These are phyloP conservation scores for Tylopilus plumbeoviolaceoides DNA, from an alignment of 768 basidiomycete species.

Conservation along the genomic window DNA sequence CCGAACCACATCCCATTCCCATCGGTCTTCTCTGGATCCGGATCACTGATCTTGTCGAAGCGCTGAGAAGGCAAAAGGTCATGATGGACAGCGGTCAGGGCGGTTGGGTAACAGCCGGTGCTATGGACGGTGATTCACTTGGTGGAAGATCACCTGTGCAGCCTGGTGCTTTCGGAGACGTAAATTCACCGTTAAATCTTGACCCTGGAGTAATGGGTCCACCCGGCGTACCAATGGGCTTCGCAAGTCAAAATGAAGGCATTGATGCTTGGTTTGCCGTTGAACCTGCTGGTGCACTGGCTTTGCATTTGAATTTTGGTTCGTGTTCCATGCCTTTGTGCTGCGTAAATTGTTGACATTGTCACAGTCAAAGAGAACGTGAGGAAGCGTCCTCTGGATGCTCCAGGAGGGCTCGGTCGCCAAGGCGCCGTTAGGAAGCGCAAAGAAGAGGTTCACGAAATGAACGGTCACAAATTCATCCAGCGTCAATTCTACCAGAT, in stretches of 20 bases:
- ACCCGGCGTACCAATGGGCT: slow-evolving; percentile 26
- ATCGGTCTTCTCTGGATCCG: slow-evolving; percentile 95
- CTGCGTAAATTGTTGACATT: slow-evolving; percentile 1
- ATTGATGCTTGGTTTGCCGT: slow-evolving; percentile 97
- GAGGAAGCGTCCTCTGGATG: slow-evolving; percentile 92
- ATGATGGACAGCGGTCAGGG: slow-evolving; percentile 81
- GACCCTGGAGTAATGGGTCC: slow-evolving; percentile 28
- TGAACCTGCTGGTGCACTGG: slow-evolving; percentile 93
- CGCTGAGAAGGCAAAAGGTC: slow-evolving; percentile 88
- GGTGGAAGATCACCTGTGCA: slow-evolving; percentile 47
- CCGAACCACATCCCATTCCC: slow-evolving; percentile 76
- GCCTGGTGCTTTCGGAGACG: slow-evolving; percentile 44
- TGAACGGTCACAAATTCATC: slow-evolving; percentile 99
- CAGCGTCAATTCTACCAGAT: slow-evolving; percentile 98
- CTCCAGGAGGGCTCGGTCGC: slow-evolving; percentile 87
- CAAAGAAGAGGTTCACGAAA: slow-evolving; percentile 97
- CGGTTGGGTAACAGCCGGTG: slow-evolving; percentile 94
- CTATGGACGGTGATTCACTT: slow-evolving; percentile 66
- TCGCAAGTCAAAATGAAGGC: slow-evolving; percentile 53
- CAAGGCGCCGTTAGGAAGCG: slow-evolving; percentile 98
- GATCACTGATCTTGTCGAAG: slow-evolving; percentile 91
- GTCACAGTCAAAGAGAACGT: slow-evolving; percentile 92
- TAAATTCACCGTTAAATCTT: slow-evolving; percentile 38
- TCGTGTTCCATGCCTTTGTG: slow-evolving; percentile 30
- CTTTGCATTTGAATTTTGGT: slow-evolving; percentile 90